Evolutionary conservation across 352 stramenopile species (phyloP).

Genomic region (Phytopythium sindhum): DNA sequence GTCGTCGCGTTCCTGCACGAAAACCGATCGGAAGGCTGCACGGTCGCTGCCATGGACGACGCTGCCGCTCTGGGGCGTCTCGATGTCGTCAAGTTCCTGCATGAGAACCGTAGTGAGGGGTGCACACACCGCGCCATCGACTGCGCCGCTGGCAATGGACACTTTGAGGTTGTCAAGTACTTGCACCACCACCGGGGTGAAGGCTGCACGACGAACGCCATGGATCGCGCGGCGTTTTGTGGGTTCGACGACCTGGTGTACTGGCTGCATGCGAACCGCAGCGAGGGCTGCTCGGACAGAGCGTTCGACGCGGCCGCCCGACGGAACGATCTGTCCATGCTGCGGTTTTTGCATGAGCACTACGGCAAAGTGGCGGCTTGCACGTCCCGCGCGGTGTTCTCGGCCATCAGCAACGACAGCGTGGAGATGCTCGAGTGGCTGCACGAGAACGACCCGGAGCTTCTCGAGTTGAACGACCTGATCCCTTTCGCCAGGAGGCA

Average conservation of each 20-base stretch:
- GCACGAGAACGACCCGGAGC: conserved; percentile 10
- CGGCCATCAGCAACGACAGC: conserved; percentile 12
- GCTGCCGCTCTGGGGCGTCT: conserved; percentile 8
- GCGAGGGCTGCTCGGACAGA: conserved; percentile 13
- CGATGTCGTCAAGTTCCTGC: conserved; percentile 10
- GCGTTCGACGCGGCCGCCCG: conserved; percentile 15
- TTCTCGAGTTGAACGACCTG: conserved; percentile 14
- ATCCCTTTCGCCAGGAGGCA: background rate
- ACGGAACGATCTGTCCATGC: conserved; percentile 20
- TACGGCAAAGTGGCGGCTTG: conserved; percentile 14
- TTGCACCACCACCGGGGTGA: conserved; percentile 14
- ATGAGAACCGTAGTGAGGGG: conserved; percentile 12
- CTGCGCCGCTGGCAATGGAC: conserved; percentile 2
- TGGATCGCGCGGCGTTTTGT: conserved; percentile 12
- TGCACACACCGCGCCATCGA: conserved; percentile 17
- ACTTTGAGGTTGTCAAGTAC: conserved; percentile 7
- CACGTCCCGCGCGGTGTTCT: conserved; percentile 18
- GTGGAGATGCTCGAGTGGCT: conserved; percentile 20
- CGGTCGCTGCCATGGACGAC: conserved; percentile 17
- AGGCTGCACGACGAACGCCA: conserved; percentile 16
- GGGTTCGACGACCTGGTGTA: conserved; percentile 8
- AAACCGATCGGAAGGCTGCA: conserved; percentile 13
- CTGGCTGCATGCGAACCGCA: conserved; percentile 15
- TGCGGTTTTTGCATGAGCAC: conserved; percentile 27
- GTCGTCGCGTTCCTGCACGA: conserved; percentile 21